phyloP scores from a whole-genome alignment of 1,284 basidiomycete genomes.

The Xerocomus amazonicus region DNA sequence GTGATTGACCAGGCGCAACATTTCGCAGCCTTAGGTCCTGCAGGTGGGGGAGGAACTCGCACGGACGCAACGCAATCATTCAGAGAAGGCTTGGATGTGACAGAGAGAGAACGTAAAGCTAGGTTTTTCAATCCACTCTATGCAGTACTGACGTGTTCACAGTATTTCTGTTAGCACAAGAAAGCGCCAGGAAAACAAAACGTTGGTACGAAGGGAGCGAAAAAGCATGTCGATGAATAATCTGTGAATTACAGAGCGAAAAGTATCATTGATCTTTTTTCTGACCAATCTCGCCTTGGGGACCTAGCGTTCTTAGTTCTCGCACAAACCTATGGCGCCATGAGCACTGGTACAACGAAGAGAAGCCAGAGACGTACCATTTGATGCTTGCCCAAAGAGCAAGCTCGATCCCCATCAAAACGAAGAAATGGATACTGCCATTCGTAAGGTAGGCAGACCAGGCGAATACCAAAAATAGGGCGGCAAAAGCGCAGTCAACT shows the following conservation, averaged over 20 bases:
- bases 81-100: constrained; percentile 83
- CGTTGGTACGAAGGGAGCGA: constrained; percentile 79
- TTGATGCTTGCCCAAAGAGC: constrained; percentile 74
- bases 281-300: constrained; percentile 19
- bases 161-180: constrained; percentile 86
- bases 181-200: constrained; percentile 73
- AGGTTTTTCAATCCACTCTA: not conserved
- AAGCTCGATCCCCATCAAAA: constrained; percentile 58
- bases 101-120: constrained; percentile 78
- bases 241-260: not conserved
- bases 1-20: constrained; percentile 89
- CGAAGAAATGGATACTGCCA: constrained; percentile 61
- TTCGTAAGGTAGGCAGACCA: constrained; percentile 52
- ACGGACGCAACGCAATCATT: constrained; percentile 70
- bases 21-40: constrained; percentile 69
- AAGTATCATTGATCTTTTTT: constrained; percentile 26
- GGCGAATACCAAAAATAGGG: constrained; percentile 57
- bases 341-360: not conserved
- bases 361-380: constrained; percentile 47
- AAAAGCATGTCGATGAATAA: constrained; percentile 42
- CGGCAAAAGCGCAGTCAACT: constrained; percentile 57
- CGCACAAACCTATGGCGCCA: constrained; percentile 46
- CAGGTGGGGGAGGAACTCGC: constrained; percentile 49
- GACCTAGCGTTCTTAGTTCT: constrained; percentile 42
- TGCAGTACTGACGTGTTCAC: constrained; percentile 7